A percentile compares a stretch with the other conserved stretches of the same genome.
These are phyloP conservation scores for Sutorius australiensis DNA, from an alignment of 768 basidiomycete genomes.

Conservation along the genomic window DNA sequence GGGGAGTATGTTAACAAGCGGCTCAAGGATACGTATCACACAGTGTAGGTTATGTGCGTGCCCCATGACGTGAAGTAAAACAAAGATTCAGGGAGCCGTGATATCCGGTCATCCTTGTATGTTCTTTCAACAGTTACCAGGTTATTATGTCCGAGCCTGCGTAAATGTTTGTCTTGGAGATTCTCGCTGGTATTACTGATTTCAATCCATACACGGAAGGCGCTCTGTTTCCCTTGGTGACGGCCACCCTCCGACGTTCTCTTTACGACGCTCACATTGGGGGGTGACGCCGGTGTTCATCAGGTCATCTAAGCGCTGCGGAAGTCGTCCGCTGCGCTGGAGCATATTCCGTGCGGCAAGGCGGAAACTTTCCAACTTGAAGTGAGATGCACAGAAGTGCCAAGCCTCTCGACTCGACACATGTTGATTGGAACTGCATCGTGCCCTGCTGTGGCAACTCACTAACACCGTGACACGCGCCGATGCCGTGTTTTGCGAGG, in stretches of 20 bases:
- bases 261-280: neutral
- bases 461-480: too few relatives aligned
- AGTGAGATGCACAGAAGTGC: too few relatives aligned
- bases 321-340: conserved; percentile 6
- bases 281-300: conserved; percentile 14
- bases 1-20: conserved; percentile 81
- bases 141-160: too few relatives aligned
- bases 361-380: too few relatives aligned
- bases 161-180: too few relatives aligned
- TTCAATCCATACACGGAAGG: neutral
- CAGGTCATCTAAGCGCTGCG: conserved; percentile 25
- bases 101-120: too few relatives aligned
- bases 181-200: too few relatives aligned
- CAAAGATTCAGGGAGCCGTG: neutral
- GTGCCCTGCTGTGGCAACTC: too few relatives aligned
- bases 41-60: neutral
- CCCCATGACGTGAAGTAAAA: neutral
- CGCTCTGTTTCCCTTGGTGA: too few relatives aligned
- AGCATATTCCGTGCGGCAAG: too few relatives aligned
- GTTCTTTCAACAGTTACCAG: neutral
- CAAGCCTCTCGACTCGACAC: too few relatives aligned
- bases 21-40: conserved; percentile 46
- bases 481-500: neutral
- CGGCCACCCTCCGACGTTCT: neutral
- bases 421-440: too few relatives aligned